A percentile compares a stretch with the other conserved stretches of the same genome.
These are phyloP conservation scores for Entomortierella lignicola DNA, from an alignment of 192 early-diverging fungal genomes.

Conservation along the genomic window DNA sequence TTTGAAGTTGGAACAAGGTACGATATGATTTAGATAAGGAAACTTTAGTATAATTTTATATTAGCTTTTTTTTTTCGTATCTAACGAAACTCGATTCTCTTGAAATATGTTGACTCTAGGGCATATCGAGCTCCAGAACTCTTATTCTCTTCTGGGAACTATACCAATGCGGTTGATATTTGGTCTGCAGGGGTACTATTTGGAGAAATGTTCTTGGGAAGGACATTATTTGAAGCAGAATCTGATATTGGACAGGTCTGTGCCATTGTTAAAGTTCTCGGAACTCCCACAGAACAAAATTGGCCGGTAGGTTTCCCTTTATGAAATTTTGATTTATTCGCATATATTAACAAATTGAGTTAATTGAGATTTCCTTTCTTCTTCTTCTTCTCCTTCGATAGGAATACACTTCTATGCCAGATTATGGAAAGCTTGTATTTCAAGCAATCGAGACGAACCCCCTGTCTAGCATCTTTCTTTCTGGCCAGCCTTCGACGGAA, in stretches of 20 bases:
- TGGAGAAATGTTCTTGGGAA: conserved; percentile 57
- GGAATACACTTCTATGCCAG: conserved; percentile 43
- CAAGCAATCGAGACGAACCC: conserved; percentile 23
- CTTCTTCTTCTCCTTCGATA: too few species aligned
- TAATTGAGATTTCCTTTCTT: too few species aligned
- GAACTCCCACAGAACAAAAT: conserved; percentile 52
- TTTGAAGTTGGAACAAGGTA: conserved; percentile 54
- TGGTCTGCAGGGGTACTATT: conserved; percentile 64
- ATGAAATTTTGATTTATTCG: too few species aligned
- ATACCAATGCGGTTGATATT: conserved; percentile 59
- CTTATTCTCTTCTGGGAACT: conserved; percentile 52
- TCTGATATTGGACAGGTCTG: conserved; percentile 62
- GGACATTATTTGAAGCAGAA: conserved; percentile 54
- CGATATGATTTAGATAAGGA: too few species aligned
- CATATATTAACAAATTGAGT: too few species aligned
- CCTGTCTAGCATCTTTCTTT: conserved; percentile 14
- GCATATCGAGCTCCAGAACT: conserved; percentile 64
- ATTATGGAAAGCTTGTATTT: conserved; percentile 45
- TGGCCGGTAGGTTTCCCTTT: conserved; percentile 61
- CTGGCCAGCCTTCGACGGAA: neutral
- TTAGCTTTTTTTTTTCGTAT: too few species aligned
- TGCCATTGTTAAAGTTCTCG: conserved; percentile 56
- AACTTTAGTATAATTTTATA: too few species aligned
- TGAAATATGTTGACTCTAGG: conserved; percentile 23
- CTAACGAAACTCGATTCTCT: too few species aligned